Base-by-base conservation (phyloP, 768 basidiomycete genomes). In the Leccinum longicurvipes region DNA sequence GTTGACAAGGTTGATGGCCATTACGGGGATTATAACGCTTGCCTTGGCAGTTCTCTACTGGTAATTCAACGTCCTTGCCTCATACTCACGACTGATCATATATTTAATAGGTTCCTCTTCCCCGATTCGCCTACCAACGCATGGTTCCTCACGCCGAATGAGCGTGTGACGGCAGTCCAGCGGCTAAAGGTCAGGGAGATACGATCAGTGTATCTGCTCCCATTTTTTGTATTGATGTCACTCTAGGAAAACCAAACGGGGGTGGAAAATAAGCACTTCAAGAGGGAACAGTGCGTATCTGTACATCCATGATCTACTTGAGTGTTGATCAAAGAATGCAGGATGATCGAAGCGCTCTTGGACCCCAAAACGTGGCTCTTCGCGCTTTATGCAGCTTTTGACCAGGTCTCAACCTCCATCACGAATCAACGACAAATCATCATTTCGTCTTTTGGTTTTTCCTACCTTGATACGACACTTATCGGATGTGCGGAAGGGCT, bases 291-390 rank as follows among this genome's bases (percentile, higher is more conserved):
- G 87, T 89, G 53, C 59, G 86, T 77, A 12, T 28, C 31, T 1
- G 31, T 17, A 2, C 12, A 14, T n/a, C 29, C 3, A 6, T 12
- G 32, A 34, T 4, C 27, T 24, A 17, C 39, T 19, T 39, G n/a
- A 12, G 12, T 2, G n/a, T 19, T 58, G 31, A 59, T 12, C 14
- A 4, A 9, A 14, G 2, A 48, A 11, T 10, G 6, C 62, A 87
- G 86, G 67, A 79, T 90, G 77, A 77, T 82, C 23, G 88, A 90
- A 65, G 83, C 87, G 0, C 71, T 89, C 4, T 58, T 66, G 1
- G 88, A 90, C 62, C 81, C 84, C 0, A 90, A 89, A 68, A 87
- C 85, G 0, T 89, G 86, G 87, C 75, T 88, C 27, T 89, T 89
- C 62, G 85, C 86, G 1, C 73, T 88, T 45, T 87, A 87, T 67